A percentile compares a stretch with the other conserved stretches of the same genome.
These are phyloP conservation scores for Agaricus sinodeliciosus DNA, from an alignment of 768 basidiomycete genomes.

Conservation along the genomic window DNA sequence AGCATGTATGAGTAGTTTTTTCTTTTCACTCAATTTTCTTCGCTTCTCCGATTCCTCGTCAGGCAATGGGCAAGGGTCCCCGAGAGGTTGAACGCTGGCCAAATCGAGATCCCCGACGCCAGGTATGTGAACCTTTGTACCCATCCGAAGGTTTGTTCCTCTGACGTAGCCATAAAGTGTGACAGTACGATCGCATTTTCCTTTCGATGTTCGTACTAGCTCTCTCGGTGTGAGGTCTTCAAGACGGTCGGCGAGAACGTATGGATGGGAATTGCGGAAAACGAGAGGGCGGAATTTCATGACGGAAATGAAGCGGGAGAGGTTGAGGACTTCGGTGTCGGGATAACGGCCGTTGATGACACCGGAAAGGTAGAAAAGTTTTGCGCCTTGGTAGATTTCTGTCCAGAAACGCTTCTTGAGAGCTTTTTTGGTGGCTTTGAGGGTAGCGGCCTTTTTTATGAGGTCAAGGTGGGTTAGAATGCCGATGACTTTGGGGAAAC, in stretches of 20 bases:
- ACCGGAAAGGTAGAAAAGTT: slow-evolving; percentile 95
- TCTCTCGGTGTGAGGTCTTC: slow-evolving; percentile 94
- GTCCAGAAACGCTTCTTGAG: slow-evolving; percentile 99
- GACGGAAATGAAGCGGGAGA: slow-evolving; percentile 92
- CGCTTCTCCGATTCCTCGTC: slow-evolving; percentile 87
- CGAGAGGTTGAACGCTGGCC: slow-evolving; percentile 62
- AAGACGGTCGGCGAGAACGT: slow-evolving; percentile 89
- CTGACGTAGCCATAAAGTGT: slow-evolving; percentile 94
- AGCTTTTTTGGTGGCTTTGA: slow-evolving; percentile 86
- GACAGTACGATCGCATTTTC: slow-evolving; percentile 90
- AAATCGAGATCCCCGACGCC: slow-evolving; percentile 89
- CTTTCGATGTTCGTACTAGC: slow-evolving; percentile 63
- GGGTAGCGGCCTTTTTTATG: slow-evolving; percentile 83
- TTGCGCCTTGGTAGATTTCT: slow-evolving; percentile 97
- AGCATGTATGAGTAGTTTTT: slow-evolving; percentile 85
- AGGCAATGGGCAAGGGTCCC: slow-evolving; percentile 95
- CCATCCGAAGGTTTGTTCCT: slow-evolving; percentile 74
- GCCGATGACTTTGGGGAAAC: slow-evolving; percentile 98
- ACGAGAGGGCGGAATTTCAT: slow-evolving; percentile 98
- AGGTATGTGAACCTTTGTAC: slow-evolving; percentile 86
- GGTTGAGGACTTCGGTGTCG: slow-evolving; percentile 92
- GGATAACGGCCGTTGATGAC: slow-evolving; percentile 97
- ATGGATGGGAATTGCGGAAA: slow-evolving; percentile 93
- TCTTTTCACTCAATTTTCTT: slow-evolving; percentile 91
- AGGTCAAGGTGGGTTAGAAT: slow-evolving; percentile 95